These are phyloP conservation scores for Coemansia sp. DNA, from an alignment of 192 early-diverging fungal species.

Conservation along the genomic window DNA sequence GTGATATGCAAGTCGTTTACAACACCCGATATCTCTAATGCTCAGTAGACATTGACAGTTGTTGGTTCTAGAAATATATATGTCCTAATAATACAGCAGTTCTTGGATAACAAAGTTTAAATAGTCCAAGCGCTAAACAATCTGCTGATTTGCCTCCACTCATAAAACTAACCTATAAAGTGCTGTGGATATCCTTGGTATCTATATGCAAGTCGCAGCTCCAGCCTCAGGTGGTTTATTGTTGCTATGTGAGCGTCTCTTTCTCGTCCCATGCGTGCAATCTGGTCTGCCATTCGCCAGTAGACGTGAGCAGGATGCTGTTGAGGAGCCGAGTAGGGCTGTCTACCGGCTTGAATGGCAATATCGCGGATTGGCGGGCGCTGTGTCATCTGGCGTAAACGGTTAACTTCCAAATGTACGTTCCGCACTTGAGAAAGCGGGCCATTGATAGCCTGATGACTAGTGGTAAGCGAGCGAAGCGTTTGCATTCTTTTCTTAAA, in stretches of 20 bases:
- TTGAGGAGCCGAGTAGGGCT: neutral
- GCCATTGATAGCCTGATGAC: neutral
- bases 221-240: conserved; percentile 3
- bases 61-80: too few relatives aligned
- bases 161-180: neutral
- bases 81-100: too few relatives aligned
- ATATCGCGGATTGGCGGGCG: conserved; percentile 8
- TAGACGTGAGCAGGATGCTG: neutral
- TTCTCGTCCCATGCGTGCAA: conserved; percentile 8
- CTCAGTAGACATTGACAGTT: neutral
- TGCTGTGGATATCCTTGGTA: neutral
- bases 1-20: neutral
- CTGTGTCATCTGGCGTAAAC: neutral
- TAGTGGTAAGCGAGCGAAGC: neutral
- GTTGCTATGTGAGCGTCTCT: conserved; percentile 3
- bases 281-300: conserved; percentile 8
- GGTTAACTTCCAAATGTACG: conserved; percentile 8
- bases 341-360: conserved; percentile 4
- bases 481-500: neutral
- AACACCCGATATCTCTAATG: neutral
- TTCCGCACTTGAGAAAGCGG: neutral
- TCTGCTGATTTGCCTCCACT: neutral
- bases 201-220: conserved; percentile 4
- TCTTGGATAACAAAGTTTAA: neutral
- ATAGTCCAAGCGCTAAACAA: neutral